Conservation (phyloP, 768 basidiomycete species). For the Agaricus subrufescens region DNA sequence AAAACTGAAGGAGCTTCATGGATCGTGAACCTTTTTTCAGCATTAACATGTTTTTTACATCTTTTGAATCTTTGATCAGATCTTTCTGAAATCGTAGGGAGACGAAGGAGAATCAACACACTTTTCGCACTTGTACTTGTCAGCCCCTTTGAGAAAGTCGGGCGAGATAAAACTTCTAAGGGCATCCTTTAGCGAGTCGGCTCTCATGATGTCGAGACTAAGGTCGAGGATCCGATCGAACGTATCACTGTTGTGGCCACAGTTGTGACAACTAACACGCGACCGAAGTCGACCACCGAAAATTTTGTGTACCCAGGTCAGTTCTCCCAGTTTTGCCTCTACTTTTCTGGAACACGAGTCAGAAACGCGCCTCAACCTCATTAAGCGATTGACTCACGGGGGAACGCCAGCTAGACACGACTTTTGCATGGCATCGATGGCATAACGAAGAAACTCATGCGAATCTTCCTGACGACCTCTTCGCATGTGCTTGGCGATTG, state of each 20-base stretch:
- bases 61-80: conserved; percentile 31
- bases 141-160: conserved; percentile 81
- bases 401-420: conserved; percentile 69
- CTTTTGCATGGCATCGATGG: conserved; percentile 87
- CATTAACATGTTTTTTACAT: conserved; percentile 88
- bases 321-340: conserved; percentile 68
- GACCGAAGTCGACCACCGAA: conserved; percentile 93
- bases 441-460: conserved; percentile 95
- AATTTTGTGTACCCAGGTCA: conserved; percentile 91
- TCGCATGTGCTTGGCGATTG: conserved; percentile 87
- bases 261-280: conserved; percentile 80
- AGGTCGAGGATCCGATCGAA: conserved; percentile 94
- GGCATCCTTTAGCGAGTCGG: conserved; percentile 61
- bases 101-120: conserved; percentile 24
- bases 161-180: conserved; percentile 75
- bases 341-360: conserved; percentile 46
- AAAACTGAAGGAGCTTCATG: conserved; percentile 84
- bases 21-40: conserved; percentile 87
- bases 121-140: conserved; percentile 99
- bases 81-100: background rate
- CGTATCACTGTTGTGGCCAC: conserved; percentile 88
- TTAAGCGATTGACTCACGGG: conserved; percentile 44
- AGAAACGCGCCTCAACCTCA: conserved; percentile 4
- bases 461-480: conserved; percentile 95
- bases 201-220: conserved; percentile 79